Base-by-base conservation (phyloP, 345 rosid genomes). In the Populus deltoides region DNA sequence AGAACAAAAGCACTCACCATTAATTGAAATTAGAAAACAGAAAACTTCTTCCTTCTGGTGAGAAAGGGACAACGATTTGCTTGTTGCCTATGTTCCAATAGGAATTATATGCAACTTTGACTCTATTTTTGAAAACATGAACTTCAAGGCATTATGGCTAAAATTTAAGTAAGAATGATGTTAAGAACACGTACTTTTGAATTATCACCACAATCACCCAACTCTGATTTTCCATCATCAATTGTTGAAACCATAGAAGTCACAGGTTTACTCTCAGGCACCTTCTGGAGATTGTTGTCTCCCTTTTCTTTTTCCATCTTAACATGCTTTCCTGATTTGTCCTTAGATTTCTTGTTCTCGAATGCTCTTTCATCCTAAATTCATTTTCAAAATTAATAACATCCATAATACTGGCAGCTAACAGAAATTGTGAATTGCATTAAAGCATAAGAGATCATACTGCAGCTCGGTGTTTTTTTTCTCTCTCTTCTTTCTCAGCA, bases 401-500 rank as follows among this genome's bases (percentile, higher is more conserved):
- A 69, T 55, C 65, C 47, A 27, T 66, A 39, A 76, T 51, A 80
- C 36, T 57, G 31, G 36, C 18, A 71, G 12, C 33, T 29, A 36
- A n/a, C 65, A 9, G 29, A 33, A 57, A 68, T 9, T 36, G 43
- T 18, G 74, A 57, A 66, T 35, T 39, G 22, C 29, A 67, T 39
- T 69, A 51, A 22, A 17, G 45, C 65, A 65, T 24, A 49, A 79
- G 75, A 12, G 68, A 27, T 66, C 88, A 79, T 85, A 90, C 93
- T 69, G 73, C 70, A 36, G 88, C 87, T 79, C 67, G 80, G 38
- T 71, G 55, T 79, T 86, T 93, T 76, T 71, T 61, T 74, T 84
- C 88, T 73, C 85, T 90, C 73, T 75, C 84, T 79, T 82, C 88
- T 83, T 87, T 88, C 80, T 82, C 85, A 45, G 81, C 79, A 80